Evolutionary conservation across 164 flowering plant species (phyloP).

Genomic region (Dillenia turbinata): DNA sequence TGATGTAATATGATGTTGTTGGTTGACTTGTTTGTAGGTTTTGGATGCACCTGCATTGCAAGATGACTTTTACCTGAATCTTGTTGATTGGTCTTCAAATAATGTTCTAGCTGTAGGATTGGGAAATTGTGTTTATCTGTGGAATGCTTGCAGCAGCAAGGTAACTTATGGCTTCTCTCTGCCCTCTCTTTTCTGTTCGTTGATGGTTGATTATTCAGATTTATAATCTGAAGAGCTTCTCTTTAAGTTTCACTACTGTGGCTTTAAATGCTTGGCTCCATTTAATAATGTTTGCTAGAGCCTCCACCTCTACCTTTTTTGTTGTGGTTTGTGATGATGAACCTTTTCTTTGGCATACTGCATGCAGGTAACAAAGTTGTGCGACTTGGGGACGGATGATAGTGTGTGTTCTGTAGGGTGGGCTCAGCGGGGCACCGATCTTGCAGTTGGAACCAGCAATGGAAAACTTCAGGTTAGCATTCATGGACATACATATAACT

Average conservation of each 20-base stretch:
- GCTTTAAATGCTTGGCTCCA: too few species aligned
- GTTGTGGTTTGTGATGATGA: conserved; percentile 1
- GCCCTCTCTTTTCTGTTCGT: background rate
- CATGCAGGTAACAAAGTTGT: conserved; percentile 80
- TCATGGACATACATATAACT: background rate
- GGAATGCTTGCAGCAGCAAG: conserved; percentile 99
- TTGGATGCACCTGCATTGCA: conserved; percentile 97
- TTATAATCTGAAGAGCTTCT: too few species aligned
- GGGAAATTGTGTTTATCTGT: conserved; percentile 87
- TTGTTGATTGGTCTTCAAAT: conserved; percentile 96
- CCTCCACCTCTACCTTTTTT: background rate
- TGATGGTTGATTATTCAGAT: background rate
- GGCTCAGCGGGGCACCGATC: conserved; percentile 84
- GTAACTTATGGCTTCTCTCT: conserved; percentile 26
- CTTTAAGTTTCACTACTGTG: too few species aligned
- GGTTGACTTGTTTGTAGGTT: conserved; percentile 37
- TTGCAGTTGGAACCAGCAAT: conserved; percentile 83
- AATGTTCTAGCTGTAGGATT: conserved; percentile 94
- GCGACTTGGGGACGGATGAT: conserved; percentile 86
- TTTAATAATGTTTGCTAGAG: background rate
- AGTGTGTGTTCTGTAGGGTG: conserved; percentile 94
- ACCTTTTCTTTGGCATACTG: conserved; percentile 1
- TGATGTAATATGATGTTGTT: background rate
- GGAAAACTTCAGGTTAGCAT: conserved; percentile 81
- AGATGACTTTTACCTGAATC: conserved; percentile 94